A percentile compares a stretch with the other conserved stretches of the same genome.
phyloP scores from a whole-genome alignment of 371 early-diverging fungal genomes.

The Actinomucor elegans region DNA sequence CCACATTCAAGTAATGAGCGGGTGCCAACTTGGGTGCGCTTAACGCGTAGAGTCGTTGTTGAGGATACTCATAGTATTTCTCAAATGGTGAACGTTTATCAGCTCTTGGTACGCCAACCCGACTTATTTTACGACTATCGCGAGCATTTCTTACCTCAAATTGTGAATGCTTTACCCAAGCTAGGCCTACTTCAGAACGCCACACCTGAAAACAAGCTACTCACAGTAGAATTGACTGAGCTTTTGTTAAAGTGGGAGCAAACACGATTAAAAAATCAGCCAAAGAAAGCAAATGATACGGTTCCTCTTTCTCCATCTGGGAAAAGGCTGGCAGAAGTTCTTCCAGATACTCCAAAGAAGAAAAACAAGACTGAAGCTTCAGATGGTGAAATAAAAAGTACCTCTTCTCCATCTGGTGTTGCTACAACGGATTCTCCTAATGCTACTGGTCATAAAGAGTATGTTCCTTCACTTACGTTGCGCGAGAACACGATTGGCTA shows the following conservation, averaged over 20 bases:
- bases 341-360: conserved; percentile 7
- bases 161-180: conserved; percentile 82
- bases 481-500: conserved; percentile 72
- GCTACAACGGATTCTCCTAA: not conserved
- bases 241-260: conserved; percentile 90
- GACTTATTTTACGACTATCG: conserved; percentile 87
- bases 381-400: conserved; percentile 1
- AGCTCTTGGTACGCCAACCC: conserved; percentile 84
- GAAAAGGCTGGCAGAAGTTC: conserved; percentile 15
- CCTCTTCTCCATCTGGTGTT: too few relatives aligned
- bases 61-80: conserved; percentile 90
- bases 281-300: conserved; percentile 12
- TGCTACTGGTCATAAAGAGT: conserved; percentile 28
- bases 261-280: conserved; percentile 37
- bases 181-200: conserved; percentile 89
- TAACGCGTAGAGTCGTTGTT: conserved; percentile 83
- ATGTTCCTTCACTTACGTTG: conserved; percentile 53
- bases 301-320: not conserved
- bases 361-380: conserved; percentile 10
- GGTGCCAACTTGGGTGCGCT: conserved; percentile 85
- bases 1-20: conserved; percentile 37
- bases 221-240: conserved; percentile 89
- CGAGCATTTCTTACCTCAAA: conserved; percentile 86
- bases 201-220: conserved; percentile 80
- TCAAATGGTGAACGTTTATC: conserved; percentile 88